Evolutionary conservation across 441 rosid species (phyloP), one percentile per base, ranked within the genome.

Genomic region (Oxalis stricta): DNA sequence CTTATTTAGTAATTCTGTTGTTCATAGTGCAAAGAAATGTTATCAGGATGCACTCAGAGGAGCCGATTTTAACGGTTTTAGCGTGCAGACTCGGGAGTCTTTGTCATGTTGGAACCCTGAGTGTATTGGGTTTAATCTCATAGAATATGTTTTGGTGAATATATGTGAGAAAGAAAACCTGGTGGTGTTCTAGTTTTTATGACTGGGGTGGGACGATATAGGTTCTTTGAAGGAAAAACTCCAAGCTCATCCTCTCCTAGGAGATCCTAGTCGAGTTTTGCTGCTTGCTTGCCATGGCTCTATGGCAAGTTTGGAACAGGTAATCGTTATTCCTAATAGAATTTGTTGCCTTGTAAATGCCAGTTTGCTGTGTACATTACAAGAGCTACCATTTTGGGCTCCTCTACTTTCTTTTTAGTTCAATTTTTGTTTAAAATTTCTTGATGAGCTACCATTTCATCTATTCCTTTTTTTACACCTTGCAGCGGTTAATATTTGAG

Each of bases 121-220:
- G 59, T 75, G 82, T 49, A 63, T 88, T 56, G 97, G 95, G 48
- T 88, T 88, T 69, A 88, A 77, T 74, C 83, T 88, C 45, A 81
- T 88, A 55, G 93, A 84, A 55, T 55, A 58, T 55, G 57, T 88
- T 52, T 68, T 88, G 42, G 68, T 67, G 55, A 15, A 60, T 41
- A 75, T 88, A 36, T 84, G 91, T 38, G 78, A 79, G 72, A 67
- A 75, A 42, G 87, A 70, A 66, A 60, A 44, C 83, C 78, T 14
- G 97, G 97, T 56, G 86, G 89, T 48, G 70, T 88, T 50, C 63
- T 88, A 29, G 83, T 88, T 50, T 88, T 88, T 61, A 69, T 88
- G 93, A 88, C 89, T 60, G 97, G n/a, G 97, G 36, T 84, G 93
- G 95, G 97, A 88, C 57, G 97, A 88, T 71, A 84, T 84, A 54